Conservation (phyloP, 257 asterid genomes). For the Plectranthus barbatus region DNA sequence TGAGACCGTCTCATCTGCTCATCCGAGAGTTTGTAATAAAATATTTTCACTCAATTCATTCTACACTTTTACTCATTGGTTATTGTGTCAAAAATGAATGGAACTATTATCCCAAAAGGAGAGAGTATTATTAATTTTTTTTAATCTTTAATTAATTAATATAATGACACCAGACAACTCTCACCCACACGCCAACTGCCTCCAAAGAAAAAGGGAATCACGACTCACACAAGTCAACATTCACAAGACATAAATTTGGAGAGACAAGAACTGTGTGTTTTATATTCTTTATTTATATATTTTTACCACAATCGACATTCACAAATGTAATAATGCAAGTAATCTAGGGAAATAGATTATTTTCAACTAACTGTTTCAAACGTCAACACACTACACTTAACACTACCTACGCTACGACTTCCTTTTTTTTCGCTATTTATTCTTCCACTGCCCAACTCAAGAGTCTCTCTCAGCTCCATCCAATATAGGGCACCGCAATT, state of each 20-base stretch:
- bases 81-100: no score
- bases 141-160: no score
- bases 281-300: neutral
- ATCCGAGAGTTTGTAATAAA: no score
- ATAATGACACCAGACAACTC: neutral
- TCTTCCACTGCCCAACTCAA: neutral
- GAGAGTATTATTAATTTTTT: no score
- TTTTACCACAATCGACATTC: neutral
- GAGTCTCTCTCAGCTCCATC: constrained; percentile 14
- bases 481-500: no score
- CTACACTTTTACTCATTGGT: no score
- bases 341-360: no score
- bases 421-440: neutral
- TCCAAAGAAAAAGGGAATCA: neutral
- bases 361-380: constrained; percentile 24
- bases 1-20: no score
- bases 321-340: no score
- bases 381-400: constrained; percentile 32
- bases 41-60: no score
- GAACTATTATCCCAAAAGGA: no score
- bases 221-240: no score
- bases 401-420: neutral
- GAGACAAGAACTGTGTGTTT: neutral
- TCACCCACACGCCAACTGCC: constrained; percentile 3
- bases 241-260: neutral